Conservation (phyloP, 164 flowering plant species). For the Santalum album region DNA sequence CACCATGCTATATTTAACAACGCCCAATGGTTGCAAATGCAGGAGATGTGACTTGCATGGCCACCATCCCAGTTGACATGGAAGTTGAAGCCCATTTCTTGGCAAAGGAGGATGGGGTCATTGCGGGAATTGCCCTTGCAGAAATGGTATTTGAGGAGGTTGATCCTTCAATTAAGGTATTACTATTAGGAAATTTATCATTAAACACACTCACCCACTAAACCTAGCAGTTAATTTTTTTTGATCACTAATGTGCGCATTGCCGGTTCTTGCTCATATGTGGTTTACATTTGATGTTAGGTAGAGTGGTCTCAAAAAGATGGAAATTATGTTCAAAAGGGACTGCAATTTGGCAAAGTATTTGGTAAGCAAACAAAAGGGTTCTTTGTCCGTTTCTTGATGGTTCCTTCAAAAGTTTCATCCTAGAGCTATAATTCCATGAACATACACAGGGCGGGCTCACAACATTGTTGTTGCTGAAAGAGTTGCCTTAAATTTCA, state of each 20-base stretch:
- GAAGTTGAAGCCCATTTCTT: constrained; percentile 86
- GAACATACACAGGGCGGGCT: constrained; percentile 55
- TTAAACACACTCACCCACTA: no score
- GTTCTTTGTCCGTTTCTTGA: neutral
- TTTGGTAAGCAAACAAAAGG: constrained; percentile 30
- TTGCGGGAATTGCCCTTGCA: constrained; percentile 87
- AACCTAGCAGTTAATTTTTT: no score
- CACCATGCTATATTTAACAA: no score
- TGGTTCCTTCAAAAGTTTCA: neutral
- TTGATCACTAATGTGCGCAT: neutral
- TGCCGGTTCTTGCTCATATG: constrained; percentile 2
- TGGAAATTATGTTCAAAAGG: constrained; percentile 67
- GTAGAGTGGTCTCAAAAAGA: constrained; percentile 82
- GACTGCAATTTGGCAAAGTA: constrained; percentile 83
- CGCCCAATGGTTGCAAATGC: constrained; percentile 7
- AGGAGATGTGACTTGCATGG: constrained; percentile 95
- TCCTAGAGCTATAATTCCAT: neutral
- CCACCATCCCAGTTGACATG: constrained; percentile 62
- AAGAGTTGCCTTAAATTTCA: constrained; percentile 88
- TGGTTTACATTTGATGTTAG: constrained; percentile 25
- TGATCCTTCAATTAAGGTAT: constrained; percentile 85
- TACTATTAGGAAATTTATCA: no score
- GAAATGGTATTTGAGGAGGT: constrained; percentile 85
- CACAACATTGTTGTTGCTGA: constrained; percentile 82
- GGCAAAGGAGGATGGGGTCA: constrained; percentile 87